phyloP scores from a whole-genome alignment of 345 rosid genomes.

The Nephelium lappaceum region DNA sequence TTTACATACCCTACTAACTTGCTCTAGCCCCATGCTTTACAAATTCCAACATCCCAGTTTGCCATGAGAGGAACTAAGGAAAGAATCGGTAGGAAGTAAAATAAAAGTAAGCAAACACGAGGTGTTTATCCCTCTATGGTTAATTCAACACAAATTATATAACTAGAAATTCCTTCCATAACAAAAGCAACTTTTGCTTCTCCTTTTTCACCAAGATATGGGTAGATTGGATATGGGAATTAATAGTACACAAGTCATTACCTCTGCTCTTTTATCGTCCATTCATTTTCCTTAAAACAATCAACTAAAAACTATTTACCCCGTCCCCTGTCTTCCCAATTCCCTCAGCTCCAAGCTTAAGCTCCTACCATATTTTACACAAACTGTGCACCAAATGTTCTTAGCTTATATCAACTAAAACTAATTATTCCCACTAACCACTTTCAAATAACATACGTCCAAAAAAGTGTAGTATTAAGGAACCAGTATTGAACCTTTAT shows the following conservation, averaged over 20 bases:
- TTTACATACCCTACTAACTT: not conserved
- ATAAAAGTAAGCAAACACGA: not conserved
- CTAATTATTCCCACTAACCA: not conserved
- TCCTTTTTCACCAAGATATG: not conserved
- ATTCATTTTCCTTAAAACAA: not conserved
- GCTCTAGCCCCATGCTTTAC: not conserved
- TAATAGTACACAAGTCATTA: not conserved
- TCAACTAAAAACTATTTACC: not conserved
- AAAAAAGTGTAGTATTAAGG: not conserved
- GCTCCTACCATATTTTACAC: not conserved
- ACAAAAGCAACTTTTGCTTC: not conserved
- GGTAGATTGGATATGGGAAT: not conserved
- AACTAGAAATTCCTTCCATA: not conserved
- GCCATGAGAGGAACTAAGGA: not conserved
- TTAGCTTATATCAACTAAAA: not conserved
- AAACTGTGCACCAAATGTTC: not conserved
- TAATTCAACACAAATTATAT: not conserved
- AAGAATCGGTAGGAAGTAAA: not conserved
- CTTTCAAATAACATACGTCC: not conserved
- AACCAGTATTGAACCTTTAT: not conserved
- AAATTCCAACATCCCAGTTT: not conserved
- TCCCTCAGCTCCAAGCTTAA: not conserved
- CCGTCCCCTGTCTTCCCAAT: not conserved
- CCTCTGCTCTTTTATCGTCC: not conserved
- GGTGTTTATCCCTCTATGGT: not conserved